phyloP scores from a whole-genome alignment of 2,329 filamentous ascomycete genomes.

The Aspergillus sp. region DNA sequence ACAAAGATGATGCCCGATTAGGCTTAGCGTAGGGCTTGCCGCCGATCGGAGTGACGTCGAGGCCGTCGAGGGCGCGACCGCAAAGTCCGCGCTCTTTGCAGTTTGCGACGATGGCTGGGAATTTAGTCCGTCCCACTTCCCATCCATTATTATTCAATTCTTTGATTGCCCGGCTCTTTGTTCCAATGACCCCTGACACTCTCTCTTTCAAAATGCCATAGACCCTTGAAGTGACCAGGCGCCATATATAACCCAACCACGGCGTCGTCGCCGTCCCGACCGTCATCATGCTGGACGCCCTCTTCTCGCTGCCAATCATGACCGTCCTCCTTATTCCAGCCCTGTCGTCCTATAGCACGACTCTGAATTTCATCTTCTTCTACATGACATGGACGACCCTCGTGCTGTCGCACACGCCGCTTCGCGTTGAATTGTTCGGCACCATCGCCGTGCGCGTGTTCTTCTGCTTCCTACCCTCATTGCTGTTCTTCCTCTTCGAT shows the following conservation, averaged over 20 bases:
- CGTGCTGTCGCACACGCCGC: conserved; percentile 71
- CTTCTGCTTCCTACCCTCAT: conserved; percentile 71
- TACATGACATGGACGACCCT: conserved; percentile 88
- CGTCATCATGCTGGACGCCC: conserved; percentile 53
- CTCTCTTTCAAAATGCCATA: background rate
- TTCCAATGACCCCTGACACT: background rate
- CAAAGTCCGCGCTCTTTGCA: too few species aligned
- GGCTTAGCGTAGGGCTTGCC: background rate
- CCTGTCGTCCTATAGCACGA: conserved; percentile 70
- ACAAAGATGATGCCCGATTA: background rate
- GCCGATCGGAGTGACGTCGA: conserved; percentile 1
- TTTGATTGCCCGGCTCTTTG: background rate
- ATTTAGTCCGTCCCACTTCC: background rate
- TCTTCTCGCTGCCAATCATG: conserved; percentile 31
- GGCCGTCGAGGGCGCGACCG: background rate
- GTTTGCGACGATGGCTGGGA: background rate
- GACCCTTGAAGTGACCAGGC: background rate
- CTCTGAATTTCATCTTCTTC: conserved; percentile 82
- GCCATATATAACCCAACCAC: background rate
- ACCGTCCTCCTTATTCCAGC: conserved; percentile 29
- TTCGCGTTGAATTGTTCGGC: conserved; percentile 73
- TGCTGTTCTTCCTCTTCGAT: conserved; percentile 73
- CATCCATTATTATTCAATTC: background rate
- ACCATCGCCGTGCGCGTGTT: conserved; percentile 65
- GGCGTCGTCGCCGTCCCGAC: background rate